Conservation (phyloP, 2,329 filamentous ascomycete species). For the Tolypocladium amazonense region DNA sequence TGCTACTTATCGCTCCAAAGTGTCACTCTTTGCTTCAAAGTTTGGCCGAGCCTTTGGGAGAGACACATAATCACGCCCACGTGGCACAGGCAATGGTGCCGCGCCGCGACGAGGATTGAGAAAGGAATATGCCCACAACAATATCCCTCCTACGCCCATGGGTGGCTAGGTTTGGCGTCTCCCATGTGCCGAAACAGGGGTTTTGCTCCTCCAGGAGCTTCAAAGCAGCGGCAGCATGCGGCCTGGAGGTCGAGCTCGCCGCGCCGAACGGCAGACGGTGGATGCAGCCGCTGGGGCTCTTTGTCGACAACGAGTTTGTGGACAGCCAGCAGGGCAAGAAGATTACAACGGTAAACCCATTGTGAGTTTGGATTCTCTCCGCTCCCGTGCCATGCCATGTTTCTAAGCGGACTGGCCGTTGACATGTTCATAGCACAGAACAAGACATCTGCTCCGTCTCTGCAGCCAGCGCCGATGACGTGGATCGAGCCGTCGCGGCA, state of each 20-base stretch:
- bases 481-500: conserved; percentile 20
- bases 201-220: neutral
- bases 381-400: neutral
- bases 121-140: neutral
- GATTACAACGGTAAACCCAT: conserved; percentile 50
- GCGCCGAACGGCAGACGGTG: neutral
- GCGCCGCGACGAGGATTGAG: neutral
- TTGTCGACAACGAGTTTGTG: conserved; percentile 71
- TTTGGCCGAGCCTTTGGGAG: neutral
- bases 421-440: conserved; percentile 11
- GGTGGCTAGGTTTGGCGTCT: neutral
- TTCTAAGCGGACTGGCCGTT: neutral
- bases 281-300: conserved; percentile 55
- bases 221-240: neutral
- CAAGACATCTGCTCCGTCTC: conserved; percentile 20
- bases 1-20: neutral
- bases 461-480: conserved; percentile 17
- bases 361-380: conserved; percentile 11
- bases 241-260: neutral
- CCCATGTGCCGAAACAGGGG: too few relatives aligned
- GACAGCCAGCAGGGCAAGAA: conserved; percentile 42
- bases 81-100: neutral
- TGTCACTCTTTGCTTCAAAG: neutral
- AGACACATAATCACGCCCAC: neutral
- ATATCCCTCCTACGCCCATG: neutral